These are phyloP conservation scores for Eucalyptus sideroxylon DNA, from an alignment of 345 rosid species.

Conservation along the genomic window DNA sequence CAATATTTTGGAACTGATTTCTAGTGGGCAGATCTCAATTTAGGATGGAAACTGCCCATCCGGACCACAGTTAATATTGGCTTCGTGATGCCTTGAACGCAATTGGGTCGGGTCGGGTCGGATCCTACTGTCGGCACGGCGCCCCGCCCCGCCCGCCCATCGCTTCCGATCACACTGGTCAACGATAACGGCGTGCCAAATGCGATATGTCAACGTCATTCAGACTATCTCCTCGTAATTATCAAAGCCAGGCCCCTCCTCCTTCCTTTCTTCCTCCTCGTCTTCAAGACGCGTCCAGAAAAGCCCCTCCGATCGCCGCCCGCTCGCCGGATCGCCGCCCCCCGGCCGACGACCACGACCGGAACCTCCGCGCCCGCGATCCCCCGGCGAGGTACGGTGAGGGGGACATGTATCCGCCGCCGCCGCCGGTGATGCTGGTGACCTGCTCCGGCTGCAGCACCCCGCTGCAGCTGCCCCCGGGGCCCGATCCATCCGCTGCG, in stretches of 20 bases:
- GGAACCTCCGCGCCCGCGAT: background rate
- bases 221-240: background rate
- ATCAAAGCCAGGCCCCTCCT: background rate
- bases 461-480: conserved; percentile 76
- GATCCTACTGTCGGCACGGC: background rate
- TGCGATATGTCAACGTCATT: background rate
- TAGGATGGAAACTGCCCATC: fast-evolving
- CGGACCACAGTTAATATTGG: too few species aligned
- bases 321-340: background rate
- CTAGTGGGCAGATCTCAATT: fast-evolving
- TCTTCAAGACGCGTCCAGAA: background rate
- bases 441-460: conserved; percentile 70
- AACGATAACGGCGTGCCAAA: background rate
- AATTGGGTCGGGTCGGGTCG: background rate
- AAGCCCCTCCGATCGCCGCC: background rate
- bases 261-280: background rate
- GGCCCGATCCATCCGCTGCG: conserved; percentile 75
- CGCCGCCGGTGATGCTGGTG: conserved; percentile 45
- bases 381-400: background rate
- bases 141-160: background rate
- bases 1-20: too few species aligned
- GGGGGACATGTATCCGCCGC: conserved; percentile 11
- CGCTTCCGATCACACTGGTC: background rate
- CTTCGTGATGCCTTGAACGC: background rate
- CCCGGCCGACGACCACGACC: too few species aligned